Evolutionary conservation across 1,139 yeast genomes (phyloP), one percentile per base, ranked within the genome.

Genomic region (Geotrichum fermentans): DNA sequence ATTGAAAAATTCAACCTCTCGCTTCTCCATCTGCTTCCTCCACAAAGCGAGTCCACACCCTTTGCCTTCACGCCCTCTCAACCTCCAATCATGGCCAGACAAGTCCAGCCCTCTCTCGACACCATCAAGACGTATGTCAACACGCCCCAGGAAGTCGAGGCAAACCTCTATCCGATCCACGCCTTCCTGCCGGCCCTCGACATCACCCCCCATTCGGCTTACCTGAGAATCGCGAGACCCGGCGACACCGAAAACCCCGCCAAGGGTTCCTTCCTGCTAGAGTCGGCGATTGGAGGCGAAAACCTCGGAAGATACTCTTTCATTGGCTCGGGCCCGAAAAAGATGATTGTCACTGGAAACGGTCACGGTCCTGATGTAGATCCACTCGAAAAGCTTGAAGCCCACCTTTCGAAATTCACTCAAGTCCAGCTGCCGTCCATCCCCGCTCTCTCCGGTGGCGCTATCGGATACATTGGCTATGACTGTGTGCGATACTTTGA

Each of bases 401-500:
- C 77, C 40, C 96, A 90, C 64, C 73, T 92, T 70, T 65, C 72
- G 10, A 68, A 73, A 40, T 79, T 76, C 61, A 76, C 75, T 50
- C 89, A 86, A 61, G 88, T 92, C 0, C 79, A 78, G 35, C 70
- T 85, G 51, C 61, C 65, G 2, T 56, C 61, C 29, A 44, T 55
- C 11, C 97, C 97, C 8, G 78, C 78, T 55, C 73, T 90, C 51
- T 82, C 92, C 60, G 98, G 99, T 49, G 99, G 98, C 55, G 97
- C 97, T 8, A 77, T 92, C 46, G 98, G 98, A 0, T 92, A 89
- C 63, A 81, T 92, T 43, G 87, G 97, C 0, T 92, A 92, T 62
- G 99, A 94, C 66, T 92, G 99, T 72, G 84, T 92, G 62, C 85
- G 88, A 62, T 92, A 92, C 67, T 92, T 92, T 61, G 98, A 92